A percentile compares a stretch with the other conserved stretches of the same genome.
These are phyloP conservation scores for Monosporascus ibericus DNA, from an alignment of 2,329 filamentous ascomycete species.

Conservation along the genomic window DNA sequence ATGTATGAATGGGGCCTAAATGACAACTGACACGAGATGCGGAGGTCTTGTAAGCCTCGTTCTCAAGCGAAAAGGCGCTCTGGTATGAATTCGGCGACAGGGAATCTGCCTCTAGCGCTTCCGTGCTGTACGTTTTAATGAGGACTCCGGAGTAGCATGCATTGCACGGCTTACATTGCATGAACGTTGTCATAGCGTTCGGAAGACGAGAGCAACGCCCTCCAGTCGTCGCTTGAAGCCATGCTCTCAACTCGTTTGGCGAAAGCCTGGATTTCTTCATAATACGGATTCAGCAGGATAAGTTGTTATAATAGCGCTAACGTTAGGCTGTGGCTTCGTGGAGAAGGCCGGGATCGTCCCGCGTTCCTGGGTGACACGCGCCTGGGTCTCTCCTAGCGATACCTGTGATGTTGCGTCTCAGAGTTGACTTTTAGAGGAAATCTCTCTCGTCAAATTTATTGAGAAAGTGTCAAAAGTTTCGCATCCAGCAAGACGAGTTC, in stretches of 20 bases:
- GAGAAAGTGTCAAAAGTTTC: too few relatives aligned
- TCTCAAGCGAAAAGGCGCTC: conserved; percentile 61
- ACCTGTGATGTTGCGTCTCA: too few relatives aligned
- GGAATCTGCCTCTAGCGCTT: conserved; percentile 14
- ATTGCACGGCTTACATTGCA: conserved; percentile 44
- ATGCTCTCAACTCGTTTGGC: conserved; percentile 14
- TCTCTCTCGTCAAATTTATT: too few relatives aligned
- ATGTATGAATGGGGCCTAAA: neutral
- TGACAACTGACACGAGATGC: conserved; percentile 45
- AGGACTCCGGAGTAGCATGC: neutral
- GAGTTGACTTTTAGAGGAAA: too few relatives aligned
- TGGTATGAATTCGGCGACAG: conserved; percentile 19
- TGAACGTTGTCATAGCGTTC: conserved; percentile 59
- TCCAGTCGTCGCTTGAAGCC: conserved; percentile 38
- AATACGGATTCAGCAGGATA: too few relatives aligned
- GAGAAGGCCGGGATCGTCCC: too few relatives aligned
- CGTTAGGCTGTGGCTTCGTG: too few relatives aligned
- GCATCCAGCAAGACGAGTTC: too few relatives aligned
- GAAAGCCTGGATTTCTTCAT: too few relatives aligned
- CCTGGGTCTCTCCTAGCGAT: too few relatives aligned
- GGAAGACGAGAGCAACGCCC: conserved; percentile 45
- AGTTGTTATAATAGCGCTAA: too few relatives aligned
- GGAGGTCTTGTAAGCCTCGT: conserved; percentile 53
- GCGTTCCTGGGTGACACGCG: too few relatives aligned
- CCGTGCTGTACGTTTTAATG: conserved; percentile 18